Base-by-base conservation (phyloP, 129 eudicot genomes). In the Chrysanthemum makinoi region DNA sequence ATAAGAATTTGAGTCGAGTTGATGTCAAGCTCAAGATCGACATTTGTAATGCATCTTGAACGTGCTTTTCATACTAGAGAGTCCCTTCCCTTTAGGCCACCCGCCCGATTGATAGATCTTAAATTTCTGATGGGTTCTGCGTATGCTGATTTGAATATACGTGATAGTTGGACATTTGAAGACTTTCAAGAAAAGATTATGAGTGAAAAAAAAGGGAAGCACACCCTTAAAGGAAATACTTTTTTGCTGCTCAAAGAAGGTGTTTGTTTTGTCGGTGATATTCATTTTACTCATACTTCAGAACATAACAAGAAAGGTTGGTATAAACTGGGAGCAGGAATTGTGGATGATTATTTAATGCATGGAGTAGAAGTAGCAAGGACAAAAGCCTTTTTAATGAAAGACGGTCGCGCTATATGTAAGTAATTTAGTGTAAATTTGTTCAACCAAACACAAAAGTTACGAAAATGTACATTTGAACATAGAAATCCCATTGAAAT, bases 301-400 rank as follows among this genome's bases (percentile, higher is more conserved):
- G 66, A 65, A 55, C 73, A 76, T 64, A 79, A 70, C 65, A 83
- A 61, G 50, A 88, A 73, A n/a, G 74, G 80, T 46, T 66, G 10
- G 64, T 87, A 84, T 62, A 79, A 83, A 63, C 70, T 92, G 15
- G 85, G 83, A 22, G 94, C 88, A 18, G 68, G 78, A 64, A 68
- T 78, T 51, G 71, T 72, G 15, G 81, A 75, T 66, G 65, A 66
- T 19, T 35, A 28, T 66, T 35, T 26, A n/a, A 80, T 72, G 50
- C 55, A 64, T 62, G 10, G 33, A n/a, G 76, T 92, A 26, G 75
- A 66, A 72, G 89, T 83, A 80, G 96, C 91, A 48, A 76, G n/a
- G 48, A 83, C 95, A 0, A 83, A 81, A 17, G 20, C 88, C 24
- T 87, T 87, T 72, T 17, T 22, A 5, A 77, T 90, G 69, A 83